Percentiles rank a stretch among this genome's conserved stretches.
Evolutionary conservation across 129 eudicot species (phyloP).

Genomic region (Flaveria ramosissima): DNA sequence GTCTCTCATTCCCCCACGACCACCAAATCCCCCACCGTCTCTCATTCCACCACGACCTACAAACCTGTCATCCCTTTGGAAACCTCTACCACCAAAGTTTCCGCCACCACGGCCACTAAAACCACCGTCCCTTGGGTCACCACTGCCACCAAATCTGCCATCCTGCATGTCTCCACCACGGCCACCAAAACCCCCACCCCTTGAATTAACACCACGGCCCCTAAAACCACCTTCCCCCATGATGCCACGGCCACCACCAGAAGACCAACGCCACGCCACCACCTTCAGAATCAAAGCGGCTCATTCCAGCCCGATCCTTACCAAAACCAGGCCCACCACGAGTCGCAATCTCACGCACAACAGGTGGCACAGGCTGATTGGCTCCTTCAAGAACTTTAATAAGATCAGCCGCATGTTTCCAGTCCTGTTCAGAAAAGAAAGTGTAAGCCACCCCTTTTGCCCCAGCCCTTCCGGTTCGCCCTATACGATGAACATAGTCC

Average conservation of each 20-base stretch:
- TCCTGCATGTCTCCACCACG: slow-evolving; percentile 42
- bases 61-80: slow-evolving; percentile 45
- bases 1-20: slow-evolving; percentile 71
- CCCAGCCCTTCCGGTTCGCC: slow-evolving; percentile 96
- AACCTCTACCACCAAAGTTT: slow-evolving; percentile 57
- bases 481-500: slow-evolving; percentile 93
- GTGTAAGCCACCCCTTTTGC: slow-evolving; percentile 90
- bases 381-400: slow-evolving; percentile 90
- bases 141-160: slow-evolving; percentile 73
- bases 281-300: slow-evolving; percentile 55
- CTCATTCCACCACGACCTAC: slow-evolving; percentile 25
- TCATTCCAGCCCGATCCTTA: slow-evolving; percentile 62
- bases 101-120: slow-evolving; percentile 49
- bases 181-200: slow-evolving; percentile 44
- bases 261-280: slow-evolving; percentile 69
- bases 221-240: slow-evolving; percentile 45
- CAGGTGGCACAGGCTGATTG: slow-evolving; percentile 77
- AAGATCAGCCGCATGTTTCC: slow-evolving; percentile 84
- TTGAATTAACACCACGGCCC: slow-evolving; percentile 45
- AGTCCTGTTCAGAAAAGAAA: slow-evolving; percentile 88
- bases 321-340: slow-evolving; percentile 78
- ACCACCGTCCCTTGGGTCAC: slow-evolving; percentile 51
- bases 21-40: slow-evolving; percentile 56
- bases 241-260: slow-evolving; percentile 79
- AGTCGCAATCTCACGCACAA: slow-evolving; percentile 73